Evolutionary conservation across 805 yeast genomes (phyloP), one percentile per base, ranked within the genome.

Genomic region (Candida nonsorbophila): DNA sequence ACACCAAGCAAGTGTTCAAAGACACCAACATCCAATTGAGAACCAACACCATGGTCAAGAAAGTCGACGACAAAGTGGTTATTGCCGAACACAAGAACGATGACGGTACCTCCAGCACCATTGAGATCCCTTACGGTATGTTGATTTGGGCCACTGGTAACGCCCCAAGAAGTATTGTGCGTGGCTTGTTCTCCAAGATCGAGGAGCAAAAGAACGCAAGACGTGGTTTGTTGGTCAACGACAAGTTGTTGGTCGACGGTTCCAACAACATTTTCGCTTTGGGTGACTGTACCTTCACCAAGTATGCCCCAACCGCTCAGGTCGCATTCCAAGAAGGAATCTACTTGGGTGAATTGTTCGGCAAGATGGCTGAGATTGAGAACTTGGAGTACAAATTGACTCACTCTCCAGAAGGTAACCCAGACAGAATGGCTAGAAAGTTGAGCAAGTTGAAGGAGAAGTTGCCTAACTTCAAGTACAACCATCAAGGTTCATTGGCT

Each of bases 121-220:
- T 67, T 22, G 79, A 72, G 27, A 68, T 88, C 49, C 95, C 95
- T 27, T 88, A 88, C 55, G 97, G 97, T 53, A 70, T 86, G 46
- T 71, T 88, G 44, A 94, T 88, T 40, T 88, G 97, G 97, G 97
- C 97, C 35, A 88, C 96, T 38, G 97, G 97, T 64, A 87, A 88
- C 59, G 87, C 88, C 32, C 87, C 86, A 41, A 78, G 97, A 62
- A 78, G 75, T 24, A 68, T 90, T 28, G 72, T 84, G 28, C 67
- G 74, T 40, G 72, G 75, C 47, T 67, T 88, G 49, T 74, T 84
- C 57, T 49, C 72, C 25, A 71, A 73, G 58, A 67, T 90, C 43
- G 81, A 84, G 25, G 83, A 74, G 46, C 88, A 83, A 63, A 79
- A 76, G 58, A 77, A 79, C 51, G 86, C 95, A 27, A 79, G 94